Percentiles rank a stretch among this genome's conserved stretches.
These are phyloP conservation scores for Pleurotus giganteus DNA, from an alignment of 768 basidiomycete genomes.

Conservation along the genomic window DNA sequence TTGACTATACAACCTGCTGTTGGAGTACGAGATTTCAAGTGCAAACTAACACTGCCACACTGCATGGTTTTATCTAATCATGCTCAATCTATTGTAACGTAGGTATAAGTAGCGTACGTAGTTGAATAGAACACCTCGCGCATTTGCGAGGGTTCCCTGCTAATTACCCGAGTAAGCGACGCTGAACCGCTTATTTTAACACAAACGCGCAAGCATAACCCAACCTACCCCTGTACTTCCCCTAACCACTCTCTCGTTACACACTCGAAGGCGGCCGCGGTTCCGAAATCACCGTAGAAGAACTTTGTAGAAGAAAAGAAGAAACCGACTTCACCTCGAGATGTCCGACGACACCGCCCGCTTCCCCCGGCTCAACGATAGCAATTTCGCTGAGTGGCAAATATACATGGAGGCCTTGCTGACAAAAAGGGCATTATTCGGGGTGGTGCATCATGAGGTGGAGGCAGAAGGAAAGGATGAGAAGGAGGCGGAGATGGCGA, in stretches of 20 bases:
- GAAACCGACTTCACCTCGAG: background rate
- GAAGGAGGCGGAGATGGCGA: conserved; percentile 3
- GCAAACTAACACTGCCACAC: background rate
- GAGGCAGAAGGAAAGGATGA: conserved; percentile 1
- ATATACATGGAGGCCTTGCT: conserved; percentile 23
- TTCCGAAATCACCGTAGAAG: background rate
- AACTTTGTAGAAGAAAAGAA: background rate
- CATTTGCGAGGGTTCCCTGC: too few relatives aligned
- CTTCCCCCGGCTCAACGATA: conserved; percentile 18
- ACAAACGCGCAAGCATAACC: conserved; percentile 4
- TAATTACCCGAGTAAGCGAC: too few relatives aligned
- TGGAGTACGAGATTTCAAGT: too few relatives aligned
- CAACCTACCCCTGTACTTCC: too few relatives aligned
- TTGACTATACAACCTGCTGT: too few relatives aligned
- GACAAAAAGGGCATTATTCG: conserved; percentile 14
- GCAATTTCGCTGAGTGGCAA: conserved; percentile 23
- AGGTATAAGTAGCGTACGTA: too few relatives aligned
- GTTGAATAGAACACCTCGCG: too few relatives aligned
- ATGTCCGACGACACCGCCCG: background rate
- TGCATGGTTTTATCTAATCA: background rate
- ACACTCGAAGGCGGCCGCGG: background rate
- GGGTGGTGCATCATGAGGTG: conserved; percentile 5
- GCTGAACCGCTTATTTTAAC: too few relatives aligned
- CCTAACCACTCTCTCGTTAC: background rate
- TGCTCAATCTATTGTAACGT: too few relatives aligned